Evolutionary conservation across 2,329 filamentous ascomycete species (phyloP), one percentile per base, ranked within the genome.

Genomic region (Mollisiaceae sp.): DNA sequence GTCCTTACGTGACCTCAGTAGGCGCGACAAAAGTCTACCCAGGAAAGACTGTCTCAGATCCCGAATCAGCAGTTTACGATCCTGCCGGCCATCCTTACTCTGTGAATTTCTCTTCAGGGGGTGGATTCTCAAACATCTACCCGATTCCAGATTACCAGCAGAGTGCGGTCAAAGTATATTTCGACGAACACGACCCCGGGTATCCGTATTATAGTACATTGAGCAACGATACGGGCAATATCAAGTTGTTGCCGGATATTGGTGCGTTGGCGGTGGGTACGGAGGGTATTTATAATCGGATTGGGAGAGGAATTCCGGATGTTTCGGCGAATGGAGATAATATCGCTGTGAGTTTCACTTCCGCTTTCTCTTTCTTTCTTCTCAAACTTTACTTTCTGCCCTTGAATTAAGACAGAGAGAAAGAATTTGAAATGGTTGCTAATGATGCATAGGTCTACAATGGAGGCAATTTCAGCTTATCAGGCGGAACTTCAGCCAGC

Each of bases 401-500:
- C 35, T 39, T 15, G 27, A 32, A 32, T 32, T 32, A 32, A 32
- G 27, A 32, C 27, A 6, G 3, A 32, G 6, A 32, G 27, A 32
- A 32, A 32, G 27, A 32, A 32, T 3, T 32, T 32, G 27, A 32
- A 32, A 32, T 32, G 27, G 27, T 32, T 32, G 27, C 27, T 32
- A 32, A 32, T 32, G 20, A 32, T 2, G 15, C 12, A 9, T 14
- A 70, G 69, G 38, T 68, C 0, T 70, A 64, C 36, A 56, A 45
- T 4, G 68, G 67, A 36, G 69, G 68, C 15, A n/a, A 59, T 5
- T 66, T 64, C n/a, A 3, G n/a, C 0, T 70, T 75, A 0, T 65
- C 59, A 9, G 82, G 80, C 32, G 84, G 84, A 14, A 86, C 84
- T 4, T 83, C 80, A 59, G 82, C 83, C 8, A 79, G 80, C 2